Evolutionary conservation across 192 early-diverging fungal genomes (phyloP), one percentile per base, ranked within the genome.

Genomic region (Coemansia sp.): DNA sequence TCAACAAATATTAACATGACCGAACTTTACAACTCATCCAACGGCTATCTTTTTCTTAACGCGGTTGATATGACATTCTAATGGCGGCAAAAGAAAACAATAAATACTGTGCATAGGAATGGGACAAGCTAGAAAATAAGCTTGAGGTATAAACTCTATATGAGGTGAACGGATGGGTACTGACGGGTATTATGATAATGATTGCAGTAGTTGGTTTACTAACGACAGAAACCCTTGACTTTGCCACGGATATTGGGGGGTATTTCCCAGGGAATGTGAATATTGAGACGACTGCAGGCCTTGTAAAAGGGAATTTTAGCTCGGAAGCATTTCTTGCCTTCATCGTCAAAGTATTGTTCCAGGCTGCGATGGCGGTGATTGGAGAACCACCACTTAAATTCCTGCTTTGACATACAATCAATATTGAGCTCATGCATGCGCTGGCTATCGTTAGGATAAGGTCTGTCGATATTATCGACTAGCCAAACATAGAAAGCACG

Each of bases 371-470:
- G 66, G 19, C 76, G 70, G 47, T 69, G 71, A 52, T 78, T 78
- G 56, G 67, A 69, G 62, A 78, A 78, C 76, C 76, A 78, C 65
- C 67, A 73, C 22, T 73, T 69, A 56, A 78, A 78, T 5, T 50
- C 34, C 28, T 62, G 60, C 51, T 67, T 69, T 30, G 31, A 22
- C 5, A 78, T 12, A 0, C 10, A 26, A 9, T 72, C 62, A 25
- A 51, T 23, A 16, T 28, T 58, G 9, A 68, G 55, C 9, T 23
- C 18, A 24, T 66, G 52, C 7, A 49, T 34, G 30, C 64, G 52
- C 34, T 73, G 71, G 10, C 24, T 27, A 1, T 75, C 67, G 9
- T 47, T 65, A 1, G 76, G 76, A 30, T 69, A 78, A 27, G 76
- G 76, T 24, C 60, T 47, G n/a, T 72, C 49, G 5, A 72, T 62